Base-by-base conservation (phyloP, 768 basidiomycete genomes). In the Tricholoma flavovirens region DNA sequence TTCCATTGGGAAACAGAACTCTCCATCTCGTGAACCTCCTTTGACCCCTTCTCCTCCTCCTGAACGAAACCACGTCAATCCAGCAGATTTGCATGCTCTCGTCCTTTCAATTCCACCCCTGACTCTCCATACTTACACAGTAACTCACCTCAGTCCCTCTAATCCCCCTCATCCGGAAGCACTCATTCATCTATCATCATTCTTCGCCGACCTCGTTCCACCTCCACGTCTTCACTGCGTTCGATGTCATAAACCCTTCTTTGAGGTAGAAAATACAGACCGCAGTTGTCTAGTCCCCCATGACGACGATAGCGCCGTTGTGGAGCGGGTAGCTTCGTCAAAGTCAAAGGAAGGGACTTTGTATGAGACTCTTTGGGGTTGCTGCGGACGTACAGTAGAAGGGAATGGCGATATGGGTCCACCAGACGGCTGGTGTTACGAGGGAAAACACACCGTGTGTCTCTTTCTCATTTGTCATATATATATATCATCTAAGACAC, bases 341-440 rank as follows among this genome's bases (percentile, higher is more conserved):
- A 61, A 57, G 65, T 63, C 30, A 65, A 66, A 45, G 64, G 66
- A 63, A 29, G 69, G 71, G 14, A 70, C 70, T 2, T 66, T 71
- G 50, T 79, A 77, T 56, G 77, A 81, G 70, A 77, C 89, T 0
- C 71, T 84, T 1, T 92, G 83, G 80, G 82, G 79, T 2, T 92
- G 90, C 70, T 92, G 89, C 67, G 86, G 81, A 7, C 75, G 78
- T 63, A 84, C 80, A 0, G 84, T 83, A 5, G 84, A 88, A 22
- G 89, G 89, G 0, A 83, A 86, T 59, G 89, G 90, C 1, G 86
- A 88, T 59, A 86, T 86, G 72, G 89, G 89, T 0, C 89, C 90
- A 1, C 90, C 89, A 1, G 87, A 90, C 65, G 90, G 89, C 1
- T 92, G 88, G 88, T 92, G 89, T 63, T 91, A 90, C 62, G 88